Percentiles rank a stretch among this genome's conserved stretches.
Evolutionary conservation across 257 asterid species (phyloP).

Genomic region (Galeopsis tetrahit): DNA sequence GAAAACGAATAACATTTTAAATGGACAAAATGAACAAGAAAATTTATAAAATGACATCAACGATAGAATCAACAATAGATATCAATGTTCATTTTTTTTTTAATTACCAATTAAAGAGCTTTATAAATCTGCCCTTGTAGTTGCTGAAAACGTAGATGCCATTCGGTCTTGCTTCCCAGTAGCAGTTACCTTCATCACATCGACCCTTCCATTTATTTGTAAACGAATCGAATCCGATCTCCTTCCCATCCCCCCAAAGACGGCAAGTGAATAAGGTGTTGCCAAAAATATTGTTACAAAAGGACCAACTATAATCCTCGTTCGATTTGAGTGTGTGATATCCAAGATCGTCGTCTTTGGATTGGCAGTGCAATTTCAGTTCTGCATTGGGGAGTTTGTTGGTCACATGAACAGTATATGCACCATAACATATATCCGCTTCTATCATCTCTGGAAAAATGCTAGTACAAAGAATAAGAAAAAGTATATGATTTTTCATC

Average conservation of each 20-base stretch:
- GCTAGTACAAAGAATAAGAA: too few species aligned
- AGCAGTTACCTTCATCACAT: neutral
- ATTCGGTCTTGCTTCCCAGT: conserved; percentile 16
- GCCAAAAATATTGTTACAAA: neutral
- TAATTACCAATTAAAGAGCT: too few species aligned
- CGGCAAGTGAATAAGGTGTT: conserved; percentile 31
- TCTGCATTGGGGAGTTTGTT: neutral
- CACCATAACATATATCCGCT: too few species aligned
- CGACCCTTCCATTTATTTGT: neutral
- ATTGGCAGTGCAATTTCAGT: conserved; percentile 19
- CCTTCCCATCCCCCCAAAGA: conserved; percentile 31
- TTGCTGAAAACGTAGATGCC: conserved; percentile 13
- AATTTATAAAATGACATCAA: too few species aligned
- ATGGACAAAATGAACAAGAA: too few species aligned
- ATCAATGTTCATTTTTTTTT: too few species aligned
- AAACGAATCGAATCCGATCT: too few species aligned
- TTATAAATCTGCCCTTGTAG: too few species aligned
- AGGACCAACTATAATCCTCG: neutral
- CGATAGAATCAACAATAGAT: too few species aligned
- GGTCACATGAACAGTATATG: neutral
- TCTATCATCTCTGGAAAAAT: too few species aligned
- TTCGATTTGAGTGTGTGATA: neutral
- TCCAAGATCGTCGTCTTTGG: conserved; percentile 26
- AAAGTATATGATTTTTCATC: too few species aligned
- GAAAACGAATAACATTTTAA: too few species aligned